Base-by-base conservation (phyloP, 768 basidiomycete genomes). In the Boletus sp. region DNA sequence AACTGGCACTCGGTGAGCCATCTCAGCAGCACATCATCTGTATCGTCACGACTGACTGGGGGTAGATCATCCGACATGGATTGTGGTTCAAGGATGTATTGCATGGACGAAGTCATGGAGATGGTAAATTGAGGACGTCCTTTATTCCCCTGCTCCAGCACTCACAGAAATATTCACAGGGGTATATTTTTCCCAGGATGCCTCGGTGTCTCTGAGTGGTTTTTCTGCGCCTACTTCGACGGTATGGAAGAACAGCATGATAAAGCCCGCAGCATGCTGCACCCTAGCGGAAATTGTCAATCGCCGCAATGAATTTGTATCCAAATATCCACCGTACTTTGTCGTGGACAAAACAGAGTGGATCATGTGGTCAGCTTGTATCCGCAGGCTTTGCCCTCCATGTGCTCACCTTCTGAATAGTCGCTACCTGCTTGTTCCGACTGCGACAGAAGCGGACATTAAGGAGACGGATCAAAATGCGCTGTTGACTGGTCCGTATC, bases 211-310 rank as follows among this genome's bases (percentile, higher is more conserved):
- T 0, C 77, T 81, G 70, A 65, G 73, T 0, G 28, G 45, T 15
- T 86, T 84, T 61, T 47, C 42, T n/a, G 15, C 17, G 20, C 49
- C 30, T 28, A 46, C 32, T 29, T 29, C 28, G n/a, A 56, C 45
- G 4, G 0, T 44, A 36, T 87, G 86, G 86, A 68, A 66, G 44
- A 83, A 83, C 62, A 84, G 84, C 59, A 71, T 66, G 35, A 75
- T 80, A 7, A 57, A 65, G 2, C 80, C 84, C 15, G 70, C 69
- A 0, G 76, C 74, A 47, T 84, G 85, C 45, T 77, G 81, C 17
- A 84, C 86, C 3, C 67, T 90, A 9, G 80, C 83, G 0, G 87
- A 90, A 71, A 77, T 87, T 15, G 83, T 87, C 64, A 90, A 89
- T 62, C 71, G 79, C 9, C 83, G 85, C 0, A 17, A 57, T 0